phyloP scores from a whole-genome alignment of 148 eudicot genomes.

The Beta vulgaris region DNA sequence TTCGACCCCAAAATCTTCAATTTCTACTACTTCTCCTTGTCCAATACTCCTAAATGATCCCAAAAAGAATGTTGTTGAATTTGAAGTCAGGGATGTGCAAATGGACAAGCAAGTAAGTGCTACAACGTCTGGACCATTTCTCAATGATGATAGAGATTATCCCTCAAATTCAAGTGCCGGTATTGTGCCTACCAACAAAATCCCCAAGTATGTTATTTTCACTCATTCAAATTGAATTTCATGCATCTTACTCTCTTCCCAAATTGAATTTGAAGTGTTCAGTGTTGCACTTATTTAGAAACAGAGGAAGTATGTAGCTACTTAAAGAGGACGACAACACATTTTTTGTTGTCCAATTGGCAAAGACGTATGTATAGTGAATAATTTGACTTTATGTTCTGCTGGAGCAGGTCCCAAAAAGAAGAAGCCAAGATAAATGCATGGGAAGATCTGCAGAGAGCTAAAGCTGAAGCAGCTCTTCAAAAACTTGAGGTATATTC shows the following conservation, averaged over 20 bases:
- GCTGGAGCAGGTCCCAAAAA: slow-evolving; percentile 51
- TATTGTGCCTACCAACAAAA: slow-evolving; percentile 14
- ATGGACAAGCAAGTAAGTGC: slow-evolving; percentile 60
- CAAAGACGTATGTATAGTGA: background rate
- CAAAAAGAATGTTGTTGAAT: slow-evolving; percentile 21
- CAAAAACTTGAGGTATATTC: slow-evolving; percentile 66
- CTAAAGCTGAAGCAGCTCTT: slow-evolving; percentile 83
- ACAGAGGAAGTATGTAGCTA: too few relatives aligned
- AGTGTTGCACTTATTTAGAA: too few relatives aligned
- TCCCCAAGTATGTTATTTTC: slow-evolving; percentile 44
- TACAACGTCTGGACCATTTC: slow-evolving; percentile 9
- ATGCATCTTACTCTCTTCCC: too few relatives aligned
- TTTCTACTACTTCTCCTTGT: slow-evolving; percentile 32
- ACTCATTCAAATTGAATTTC: too few relatives aligned
- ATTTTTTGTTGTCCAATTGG: background rate
- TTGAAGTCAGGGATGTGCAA: slow-evolving; percentile 76
- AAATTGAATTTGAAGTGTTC: too few relatives aligned
- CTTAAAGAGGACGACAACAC: background rate
- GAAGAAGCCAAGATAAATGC: slow-evolving; percentile 74
- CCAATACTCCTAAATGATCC: slow-evolving; percentile 19
- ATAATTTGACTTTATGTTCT: background rate
- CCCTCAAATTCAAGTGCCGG: background rate
- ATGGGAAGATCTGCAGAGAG: slow-evolving; percentile 89
- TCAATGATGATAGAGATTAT: background rate
- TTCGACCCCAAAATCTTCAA: slow-evolving; percentile 36